Evolutionary conservation across 225 moss, liverwort and hornwort species (phyloP), one percentile per base, ranked within the genome.

Genomic region (Marchantia paleacea): DNA sequence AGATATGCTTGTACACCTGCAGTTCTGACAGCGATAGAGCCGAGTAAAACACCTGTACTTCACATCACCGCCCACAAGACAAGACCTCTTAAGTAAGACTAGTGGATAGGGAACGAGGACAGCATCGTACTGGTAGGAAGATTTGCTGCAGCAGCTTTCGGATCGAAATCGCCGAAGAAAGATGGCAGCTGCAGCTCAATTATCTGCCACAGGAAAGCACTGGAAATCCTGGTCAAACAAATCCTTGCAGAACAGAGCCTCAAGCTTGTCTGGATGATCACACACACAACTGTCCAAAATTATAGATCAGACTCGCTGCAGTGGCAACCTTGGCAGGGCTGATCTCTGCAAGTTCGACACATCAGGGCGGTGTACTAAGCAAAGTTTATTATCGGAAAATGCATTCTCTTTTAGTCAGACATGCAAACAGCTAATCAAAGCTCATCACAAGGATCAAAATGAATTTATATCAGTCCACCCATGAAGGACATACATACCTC

Each of bases 1-100:
- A 99, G 84, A 79, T 99, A 99, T 75, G 99, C 99, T 83, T 99
- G 99, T 63, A 87, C 94, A 88, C 92, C 96, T 96, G 90, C 73
- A 82, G 22, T 60, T 20, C 5, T 13, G 24, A 49, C 30, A 73
- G 24, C 15, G 14, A 73, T 73, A 73, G 19, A 39, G 39, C 52
- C 52, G 19, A 75, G 24, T 19, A 7, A 7, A 57, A 39, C 2
- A 2, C 39, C 39, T 5, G 39, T 39, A 39, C 39, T 39, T 39
- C 3, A 39, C 39, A 2, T 39, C 39, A 39, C 39, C 39, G 39
- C 39, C 20, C 19, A 24, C 3, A 63, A 2, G 20, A 63, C 70
- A 47, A 18, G 19, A 18, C 48, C 39, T 50, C 20, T n/a, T 18
- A 31, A 19, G 19, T 48, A 24, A 72, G n/a, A 61, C 61, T 16